These are phyloP conservation scores for Colletotrichum liaoningense DNA, from an alignment of 2,329 filamentous ascomycete genomes.

Conservation along the genomic window DNA sequence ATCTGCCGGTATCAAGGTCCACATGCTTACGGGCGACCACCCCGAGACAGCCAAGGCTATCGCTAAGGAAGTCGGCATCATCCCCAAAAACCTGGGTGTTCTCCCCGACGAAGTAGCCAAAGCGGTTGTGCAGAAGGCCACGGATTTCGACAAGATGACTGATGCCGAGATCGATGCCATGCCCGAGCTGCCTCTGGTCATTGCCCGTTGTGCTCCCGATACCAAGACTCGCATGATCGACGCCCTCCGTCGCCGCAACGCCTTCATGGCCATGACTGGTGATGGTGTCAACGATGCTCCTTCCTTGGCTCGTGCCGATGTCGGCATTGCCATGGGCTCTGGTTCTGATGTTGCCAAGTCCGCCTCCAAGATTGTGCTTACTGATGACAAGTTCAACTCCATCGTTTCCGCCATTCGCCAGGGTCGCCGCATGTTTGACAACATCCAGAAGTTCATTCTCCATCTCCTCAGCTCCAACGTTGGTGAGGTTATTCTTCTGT, in stretches of 20 bases:
- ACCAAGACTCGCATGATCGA: conserved; percentile 95
- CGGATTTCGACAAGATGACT: conserved; percentile 81
- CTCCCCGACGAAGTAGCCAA: conserved; percentile 73
- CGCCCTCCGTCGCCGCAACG: conserved; percentile 80
- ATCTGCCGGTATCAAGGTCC: conserved; percentile 79
- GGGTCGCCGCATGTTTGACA: conserved; percentile 87
- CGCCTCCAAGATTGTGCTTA: conserved; percentile 83
- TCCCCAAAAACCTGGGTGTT: conserved; percentile 70
- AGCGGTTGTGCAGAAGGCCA: conserved; percentile 79
- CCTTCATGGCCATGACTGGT: conserved; percentile 88
- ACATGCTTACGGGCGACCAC: conserved; percentile 89
- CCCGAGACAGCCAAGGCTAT: conserved; percentile 83
- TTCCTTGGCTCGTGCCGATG: conserved; percentile 82
- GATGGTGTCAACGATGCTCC: conserved; percentile 91
- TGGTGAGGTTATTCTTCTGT: conserved; percentile 83
- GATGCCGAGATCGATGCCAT: conserved; percentile 82
- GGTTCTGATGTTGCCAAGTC: conserved; percentile 89
- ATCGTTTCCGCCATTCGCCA: conserved; percentile 87
- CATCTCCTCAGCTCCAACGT: conserved; percentile 86
- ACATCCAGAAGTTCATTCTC: conserved; percentile 89
- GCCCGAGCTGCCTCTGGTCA: conserved; percentile 81
- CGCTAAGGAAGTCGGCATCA: conserved; percentile 81
- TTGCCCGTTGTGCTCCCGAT: conserved; percentile 85
- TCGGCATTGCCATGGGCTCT: conserved; percentile 92
- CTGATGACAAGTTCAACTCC: conserved; percentile 89